Base-by-base conservation (phyloP, 23 red algal genomes). In the Gracilaria domingensis region DNA sequence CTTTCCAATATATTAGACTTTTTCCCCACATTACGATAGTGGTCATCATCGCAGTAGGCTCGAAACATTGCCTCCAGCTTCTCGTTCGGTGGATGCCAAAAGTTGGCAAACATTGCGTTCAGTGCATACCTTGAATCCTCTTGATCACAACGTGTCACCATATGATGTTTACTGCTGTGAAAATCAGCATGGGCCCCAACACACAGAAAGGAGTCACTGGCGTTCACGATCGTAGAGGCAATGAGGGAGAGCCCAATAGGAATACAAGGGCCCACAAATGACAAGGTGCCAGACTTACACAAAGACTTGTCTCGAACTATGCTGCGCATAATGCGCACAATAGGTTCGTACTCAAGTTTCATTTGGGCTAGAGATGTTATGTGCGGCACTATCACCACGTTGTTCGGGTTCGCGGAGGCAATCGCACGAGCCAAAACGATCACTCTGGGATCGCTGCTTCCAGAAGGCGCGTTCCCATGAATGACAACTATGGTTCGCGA, bases 1-100 rank as follows among this genome's bases (percentile, higher is more conserved):
- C 25, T 48, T 21, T 81, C 39, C 61, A 90, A 72, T 71, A 72
- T 74, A 32, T 86, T 67, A 8, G 87, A 70, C 23, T 77, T 51
- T 6, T 20, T 34, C n/a, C 87, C 87, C 6, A 90, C 9, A 60
- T 90, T 90, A 12, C 58, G 53, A 51, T 81, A 66, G 33, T 90
- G 87, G 32, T 90, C 87, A 90, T 90, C 87, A 48, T 90, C 74
- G 38, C 66, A 71, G 50, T 80, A 90, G 30, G 87, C 87, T 49
- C 54, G 45, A 13, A 79, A 66, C 51, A 90, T 60, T 45, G 71
- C 64, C 57, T 66, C 38, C 33, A 90, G 16, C 6, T 40, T 47
- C 8, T 82, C 79, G 28, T 82, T 53, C 5, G 18, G 79, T 16
- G 79, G 58, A 30, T 80, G 33, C 33, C 56, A 59, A 25, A 90